Evolutionary conservation across 805 yeast genomes (phyloP).

Genomic region (Metschnikowia anglica): DNA sequence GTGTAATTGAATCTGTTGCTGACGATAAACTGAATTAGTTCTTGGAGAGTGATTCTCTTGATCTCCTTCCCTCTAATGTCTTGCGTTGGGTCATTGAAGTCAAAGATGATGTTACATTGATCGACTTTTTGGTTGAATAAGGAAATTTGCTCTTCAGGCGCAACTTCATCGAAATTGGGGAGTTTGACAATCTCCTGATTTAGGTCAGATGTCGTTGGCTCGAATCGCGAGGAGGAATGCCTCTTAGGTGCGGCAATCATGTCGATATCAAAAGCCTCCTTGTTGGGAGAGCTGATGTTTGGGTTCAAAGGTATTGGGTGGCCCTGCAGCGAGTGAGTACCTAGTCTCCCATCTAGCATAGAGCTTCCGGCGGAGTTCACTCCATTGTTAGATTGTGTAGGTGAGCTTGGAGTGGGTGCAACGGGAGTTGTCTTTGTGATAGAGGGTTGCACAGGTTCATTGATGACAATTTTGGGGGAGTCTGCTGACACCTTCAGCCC

Average conservation of each 20-base stretch:
- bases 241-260: slow-evolving; percentile 78
- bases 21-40: slow-evolving; percentile 83
- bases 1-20: slow-evolving; percentile 81
- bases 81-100: slow-evolving; percentile 88
- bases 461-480: slow-evolving; percentile 22
- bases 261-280: slow-evolving; percentile 72
- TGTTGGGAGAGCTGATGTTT: slow-evolving; percentile 58
- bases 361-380: slow-evolving; percentile 5
- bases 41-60: slow-evolving; percentile 82
- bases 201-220: slow-evolving; percentile 53
- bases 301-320: slow-evolving; percentile 54
- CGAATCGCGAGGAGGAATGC: slow-evolving; percentile 90
- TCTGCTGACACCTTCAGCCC: slow-evolving; percentile 4
- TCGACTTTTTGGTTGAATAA: slow-evolving; percentile 85
- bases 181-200: slow-evolving; percentile 60
- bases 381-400: slow-evolving; percentile 8
- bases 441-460: slow-evolving; percentile 20
- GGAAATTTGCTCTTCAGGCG: slow-evolving; percentile 72
- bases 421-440: slow-evolving; percentile 18
- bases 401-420: slow-evolving; percentile 22
- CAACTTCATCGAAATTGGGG: slow-evolving; percentile 85
- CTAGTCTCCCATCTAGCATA: slow-evolving; percentile 18
- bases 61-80: slow-evolving; percentile 92
- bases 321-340: slow-evolving; percentile 20
- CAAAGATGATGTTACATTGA: slow-evolving; percentile 93